Base-by-base conservation (phyloP, 179 eudicot genomes). In the Heliamphora pulchella region DNA sequence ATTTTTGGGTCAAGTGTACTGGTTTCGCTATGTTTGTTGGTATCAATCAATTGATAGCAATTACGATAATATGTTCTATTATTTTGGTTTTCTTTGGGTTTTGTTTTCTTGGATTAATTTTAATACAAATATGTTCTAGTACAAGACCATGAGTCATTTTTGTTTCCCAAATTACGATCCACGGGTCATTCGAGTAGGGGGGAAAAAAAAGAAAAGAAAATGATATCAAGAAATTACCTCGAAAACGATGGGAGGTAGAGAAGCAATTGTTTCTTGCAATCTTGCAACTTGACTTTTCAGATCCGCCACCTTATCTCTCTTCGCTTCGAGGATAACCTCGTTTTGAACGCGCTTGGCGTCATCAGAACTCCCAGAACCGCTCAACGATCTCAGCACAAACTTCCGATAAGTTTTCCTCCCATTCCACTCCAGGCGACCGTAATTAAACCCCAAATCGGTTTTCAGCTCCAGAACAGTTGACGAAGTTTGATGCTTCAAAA, bases 231-330 rank as follows among this genome's bases (percentile, higher is more conserved):
- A 78, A 78, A 83, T 88, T 83, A 93, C 96, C 92, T 83, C 51
- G 46, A 84, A 79, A 48, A 81, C 76, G 8, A 86, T 77, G 57
- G 89, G 91, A 71, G 92, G 97, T 59, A 88, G 83, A 75, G 90
- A 84, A 47, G 66, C 57, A 79, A 90, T 77, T 31, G 88, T 78
- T 66, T 87, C 86, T 46, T 76, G 90, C 11, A 87, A 85, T 43
- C 80, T 83, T 1, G 74, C 62, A 68, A 84, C 71, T 20, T 82
- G 72, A 57, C 79, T 84, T 68, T 76, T 82, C 66, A 80, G 70
- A 80, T 69, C 73, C 63, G 81, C 65, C 8, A n/a, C 54, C 48
- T 65, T 79, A 15, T 72, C 69, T 15, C 61, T 65, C 62, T 7
- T 53, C 3, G 58, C 4, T 79, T 80, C 81, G 6, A 58, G 76